phyloP scores from a whole-genome alignment of 192 early-diverging fungal species.

The Lunasporangiospora selenospora region DNA sequence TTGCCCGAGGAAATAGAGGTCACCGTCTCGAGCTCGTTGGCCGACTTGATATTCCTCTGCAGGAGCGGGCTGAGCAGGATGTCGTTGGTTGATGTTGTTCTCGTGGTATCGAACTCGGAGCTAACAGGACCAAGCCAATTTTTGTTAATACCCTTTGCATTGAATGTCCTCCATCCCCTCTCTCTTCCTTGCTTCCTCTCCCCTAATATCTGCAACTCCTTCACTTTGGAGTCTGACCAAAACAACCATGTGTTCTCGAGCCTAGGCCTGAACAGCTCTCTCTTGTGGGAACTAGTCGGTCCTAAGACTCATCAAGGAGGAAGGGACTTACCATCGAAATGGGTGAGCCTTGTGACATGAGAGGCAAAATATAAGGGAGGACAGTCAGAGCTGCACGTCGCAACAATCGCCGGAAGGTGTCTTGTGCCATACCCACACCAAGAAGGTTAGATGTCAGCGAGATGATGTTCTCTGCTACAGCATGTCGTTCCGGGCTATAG shows the following conservation, averaged over 20 bases:
- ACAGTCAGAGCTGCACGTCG: background rate
- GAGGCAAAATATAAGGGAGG: background rate
- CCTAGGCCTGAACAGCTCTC: no score
- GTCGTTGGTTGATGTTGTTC: slow-evolving; percentile 1
- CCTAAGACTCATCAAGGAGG: no score
- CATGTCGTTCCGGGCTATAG: slow-evolving; percentile 36
- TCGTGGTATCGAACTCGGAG: slow-evolving; percentile 8
- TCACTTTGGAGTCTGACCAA: background rate
- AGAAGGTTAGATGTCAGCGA: background rate
- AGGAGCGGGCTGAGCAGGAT: background rate
- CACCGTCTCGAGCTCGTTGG: slow-evolving; percentile 1
- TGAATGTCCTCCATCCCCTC: no score
- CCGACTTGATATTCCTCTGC: background rate
- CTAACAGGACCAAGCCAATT: no score
- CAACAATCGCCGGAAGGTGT: background rate
- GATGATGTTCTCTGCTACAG: slow-evolving; percentile 8
- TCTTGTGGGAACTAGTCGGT: no score
- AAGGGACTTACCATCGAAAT: slow-evolving; percentile 7
- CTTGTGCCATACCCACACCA: background rate
- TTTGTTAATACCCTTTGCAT: no score
- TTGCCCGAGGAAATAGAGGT: no score
- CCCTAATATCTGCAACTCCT: no score
- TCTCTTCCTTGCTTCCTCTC: no score
- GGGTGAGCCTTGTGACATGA: background rate
- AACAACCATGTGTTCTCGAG: background rate